Percentiles rank a stretch among this genome's conserved stretches.
Evolutionary conservation across 139 green algal species (phyloP).

Genomic region (Trebouxia sp.): DNA sequence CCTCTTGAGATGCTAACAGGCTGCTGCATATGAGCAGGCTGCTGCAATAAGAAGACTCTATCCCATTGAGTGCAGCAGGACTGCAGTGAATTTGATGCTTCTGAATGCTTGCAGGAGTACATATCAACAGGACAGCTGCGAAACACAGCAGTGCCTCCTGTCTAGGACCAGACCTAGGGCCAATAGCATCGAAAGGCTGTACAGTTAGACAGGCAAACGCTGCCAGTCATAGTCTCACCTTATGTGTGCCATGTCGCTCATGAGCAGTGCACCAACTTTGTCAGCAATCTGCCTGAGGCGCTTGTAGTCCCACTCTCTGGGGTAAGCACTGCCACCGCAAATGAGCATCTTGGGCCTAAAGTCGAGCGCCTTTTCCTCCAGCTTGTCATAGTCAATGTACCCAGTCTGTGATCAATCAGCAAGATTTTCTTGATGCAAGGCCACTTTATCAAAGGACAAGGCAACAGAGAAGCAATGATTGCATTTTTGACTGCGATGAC

Average conservation of each 20-base stretch:
- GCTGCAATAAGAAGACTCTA: too few relatives aligned
- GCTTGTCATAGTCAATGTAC: slow-evolving; percentile 81
- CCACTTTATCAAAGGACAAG: too few relatives aligned
- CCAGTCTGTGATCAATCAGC: slow-evolving; percentile 56
- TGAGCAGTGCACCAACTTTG: slow-evolving; percentile 76
- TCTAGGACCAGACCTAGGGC: too few relatives aligned
- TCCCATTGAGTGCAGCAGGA: too few relatives aligned
- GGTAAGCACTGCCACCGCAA: slow-evolving; percentile 80
- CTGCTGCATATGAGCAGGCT: not conserved
- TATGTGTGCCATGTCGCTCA: slow-evolving; percentile 91
- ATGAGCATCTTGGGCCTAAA: slow-evolving; percentile 88
- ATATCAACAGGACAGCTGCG: too few relatives aligned
- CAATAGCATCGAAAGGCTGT: too few relatives aligned
- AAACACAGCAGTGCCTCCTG: too few relatives aligned
- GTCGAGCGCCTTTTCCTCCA: slow-evolving; percentile 85
- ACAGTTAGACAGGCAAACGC: not conserved
- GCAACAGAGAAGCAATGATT: too few relatives aligned
- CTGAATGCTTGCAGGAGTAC: too few relatives aligned
- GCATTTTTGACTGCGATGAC: too few relatives aligned
- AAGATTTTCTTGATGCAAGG: too few relatives aligned
- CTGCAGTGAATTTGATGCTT: too few relatives aligned
- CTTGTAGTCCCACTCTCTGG: slow-evolving; percentile 85
- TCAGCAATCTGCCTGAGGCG: slow-evolving; percentile 74
- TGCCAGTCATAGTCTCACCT: slow-evolving; percentile 11
- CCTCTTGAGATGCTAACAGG: not conserved